A percentile compares a stretch with the other conserved stretches of the same genome.
phyloP scores from a whole-genome alignment of 257 asterid genomes.

The Ilex aquifolium region DNA sequence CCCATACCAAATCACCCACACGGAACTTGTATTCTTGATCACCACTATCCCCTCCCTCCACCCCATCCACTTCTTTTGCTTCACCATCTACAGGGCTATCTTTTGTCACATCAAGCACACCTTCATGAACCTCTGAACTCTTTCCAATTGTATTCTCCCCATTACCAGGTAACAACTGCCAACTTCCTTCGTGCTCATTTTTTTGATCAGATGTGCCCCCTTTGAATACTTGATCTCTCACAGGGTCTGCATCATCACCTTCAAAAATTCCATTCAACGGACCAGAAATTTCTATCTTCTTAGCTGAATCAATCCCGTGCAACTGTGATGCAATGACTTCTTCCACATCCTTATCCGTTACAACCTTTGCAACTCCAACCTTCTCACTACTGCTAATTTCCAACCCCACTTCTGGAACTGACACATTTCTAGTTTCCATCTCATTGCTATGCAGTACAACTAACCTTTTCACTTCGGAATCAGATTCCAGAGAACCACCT shows the following conservation, averaged over 20 bases:
- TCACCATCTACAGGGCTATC: neutral
- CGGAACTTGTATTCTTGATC: slow-evolving; percentile 24
- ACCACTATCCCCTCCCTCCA: slow-evolving; percentile 9
- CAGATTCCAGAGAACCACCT: slow-evolving; percentile 12
- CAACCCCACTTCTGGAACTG: slow-evolving; percentile 17
- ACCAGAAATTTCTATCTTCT: slow-evolving; percentile 43
- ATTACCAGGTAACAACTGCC: neutral
- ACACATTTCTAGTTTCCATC: slow-evolving; percentile 8
- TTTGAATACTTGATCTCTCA: slow-evolving; percentile 4
- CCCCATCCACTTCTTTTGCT: slow-evolving; percentile 3
- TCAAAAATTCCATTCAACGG: slow-evolving; percentile 36
- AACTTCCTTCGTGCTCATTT: neutral
- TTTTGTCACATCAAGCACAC: neutral
- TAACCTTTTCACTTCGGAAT: slow-evolving; percentile 7
- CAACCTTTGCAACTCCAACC: slow-evolving; percentile 11
- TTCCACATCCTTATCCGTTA: slow-evolving; percentile 14
- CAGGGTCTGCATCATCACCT: slow-evolving; percentile 12
- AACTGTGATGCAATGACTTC: slow-evolving; percentile 17
- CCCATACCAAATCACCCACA: slow-evolving; percentile 74
- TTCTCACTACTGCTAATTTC: slow-evolving; percentile 10
- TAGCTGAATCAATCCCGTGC: slow-evolving; percentile 26
- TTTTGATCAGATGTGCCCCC: slow-evolving; percentile 6
- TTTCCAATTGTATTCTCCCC: neutral
- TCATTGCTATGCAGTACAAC: slow-evolving; percentile 6
- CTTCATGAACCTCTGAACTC: neutral